Evolutionary conservation across 1,284 basidiomycete species (phyloP).

Genomic region (Leccinum subrobustum): DNA sequence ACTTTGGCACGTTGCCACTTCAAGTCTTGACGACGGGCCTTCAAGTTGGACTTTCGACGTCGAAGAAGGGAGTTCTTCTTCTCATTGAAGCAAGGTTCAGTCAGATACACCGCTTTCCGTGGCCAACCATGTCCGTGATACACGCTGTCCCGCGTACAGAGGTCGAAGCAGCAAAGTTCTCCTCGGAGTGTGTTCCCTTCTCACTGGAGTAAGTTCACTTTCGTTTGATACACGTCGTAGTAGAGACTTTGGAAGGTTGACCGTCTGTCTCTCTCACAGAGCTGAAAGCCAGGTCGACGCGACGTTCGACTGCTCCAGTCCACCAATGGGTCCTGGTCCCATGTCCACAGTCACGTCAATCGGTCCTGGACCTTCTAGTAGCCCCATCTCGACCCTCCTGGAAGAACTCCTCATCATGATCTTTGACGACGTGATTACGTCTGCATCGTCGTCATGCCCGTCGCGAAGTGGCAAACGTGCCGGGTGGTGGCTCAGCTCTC

Average conservation of each 20-base stretch:
- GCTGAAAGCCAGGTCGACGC: background rate
- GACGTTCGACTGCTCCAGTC: background rate
- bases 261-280: background rate
- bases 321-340: background rate
- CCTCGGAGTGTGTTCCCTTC: background rate
- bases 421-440: constrained; percentile 20
- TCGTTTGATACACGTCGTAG: background rate
- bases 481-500: constrained; percentile 3
- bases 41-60: background rate
- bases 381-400: constrained; percentile 16
- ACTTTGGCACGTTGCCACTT: background rate
- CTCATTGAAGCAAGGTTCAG: background rate
- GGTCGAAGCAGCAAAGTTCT: background rate
- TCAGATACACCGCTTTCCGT: background rate
- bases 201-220: constrained; percentile 3
- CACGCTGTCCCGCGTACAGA: background rate
- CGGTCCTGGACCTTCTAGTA: background rate
- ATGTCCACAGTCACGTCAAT: background rate
- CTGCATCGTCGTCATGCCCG: constrained; percentile 1
- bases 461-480: background rate
- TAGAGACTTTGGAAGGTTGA: background rate
- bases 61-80: background rate
- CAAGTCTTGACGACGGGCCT: background rate
- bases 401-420: constrained; percentile 24
- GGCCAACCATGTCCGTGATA: background rate